These are phyloP conservation scores for Saturnispora besseyi DNA, from an alignment of 805 yeast species.

Conservation along the genomic window DNA sequence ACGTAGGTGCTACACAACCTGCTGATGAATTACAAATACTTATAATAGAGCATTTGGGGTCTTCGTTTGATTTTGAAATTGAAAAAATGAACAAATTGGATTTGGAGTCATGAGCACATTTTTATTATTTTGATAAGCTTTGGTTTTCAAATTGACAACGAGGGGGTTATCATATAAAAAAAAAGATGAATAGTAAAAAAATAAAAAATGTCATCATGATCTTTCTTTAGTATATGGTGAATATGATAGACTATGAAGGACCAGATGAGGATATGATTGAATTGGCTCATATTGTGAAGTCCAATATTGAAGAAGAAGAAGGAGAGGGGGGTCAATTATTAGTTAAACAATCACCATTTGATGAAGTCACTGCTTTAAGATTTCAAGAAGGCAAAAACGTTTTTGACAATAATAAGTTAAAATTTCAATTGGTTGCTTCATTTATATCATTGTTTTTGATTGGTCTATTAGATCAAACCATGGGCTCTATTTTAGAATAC, in stretches of 20 bases:
- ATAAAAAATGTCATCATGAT: no score
- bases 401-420: slow-evolving; percentile 30
- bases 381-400: slow-evolving; percentile 34
- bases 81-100: neutral
- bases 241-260: neutral
- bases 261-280: neutral
- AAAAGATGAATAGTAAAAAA: no score
- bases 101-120: neutral
- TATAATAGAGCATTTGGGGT: neutral
- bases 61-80: neutral
- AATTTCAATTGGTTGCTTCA: slow-evolving; percentile 35
- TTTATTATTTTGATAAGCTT: neutral
- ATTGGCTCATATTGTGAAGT: neutral
- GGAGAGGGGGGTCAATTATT: neutral
- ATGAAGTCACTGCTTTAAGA: slow-evolving; percentile 19
- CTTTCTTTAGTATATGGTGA: neutral
- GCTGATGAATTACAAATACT: neutral
- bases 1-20: no score
- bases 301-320: neutral
- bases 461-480: slow-evolving; percentile 53
- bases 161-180: no score
- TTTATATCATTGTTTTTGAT: slow-evolving; percentile 35
- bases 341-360: neutral
- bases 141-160: neutral
- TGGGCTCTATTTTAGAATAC: slow-evolving; percentile 51